Evolutionary conservation across 306 rosid genomes (phyloP).

Genomic region (Glycine tomentella): DNA sequence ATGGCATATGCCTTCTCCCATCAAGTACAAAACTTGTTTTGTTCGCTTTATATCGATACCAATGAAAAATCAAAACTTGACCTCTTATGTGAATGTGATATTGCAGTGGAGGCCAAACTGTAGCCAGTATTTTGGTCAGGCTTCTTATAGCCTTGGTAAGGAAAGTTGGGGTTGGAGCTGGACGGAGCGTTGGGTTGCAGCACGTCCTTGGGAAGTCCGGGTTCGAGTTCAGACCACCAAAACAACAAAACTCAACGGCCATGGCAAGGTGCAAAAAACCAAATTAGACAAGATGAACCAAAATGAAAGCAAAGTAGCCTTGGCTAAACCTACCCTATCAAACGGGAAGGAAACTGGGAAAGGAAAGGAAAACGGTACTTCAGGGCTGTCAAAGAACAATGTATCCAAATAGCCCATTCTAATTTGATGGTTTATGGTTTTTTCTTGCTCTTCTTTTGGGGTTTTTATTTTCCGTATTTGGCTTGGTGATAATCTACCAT

Average conservation of each 20-base stretch:
- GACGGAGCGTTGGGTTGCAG: conserved; percentile 87
- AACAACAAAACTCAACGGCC: conserved; percentile 58
- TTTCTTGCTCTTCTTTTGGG: background rate
- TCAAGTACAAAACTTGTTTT: conserved; percentile 61
- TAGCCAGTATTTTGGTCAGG: conserved; percentile 72
- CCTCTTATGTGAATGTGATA: conserved; percentile 26
- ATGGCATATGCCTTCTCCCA: conserved; percentile 91
- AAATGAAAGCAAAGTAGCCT: conserved; percentile 43
- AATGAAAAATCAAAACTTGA: background rate
- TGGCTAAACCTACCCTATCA: conserved; percentile 47
- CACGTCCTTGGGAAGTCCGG: conserved; percentile 86
- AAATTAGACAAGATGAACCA: conserved; percentile 48
- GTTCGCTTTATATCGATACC: conserved; percentile 5
- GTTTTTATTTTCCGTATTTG: conserved; percentile 39
- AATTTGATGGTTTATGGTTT: conserved; percentile 35
- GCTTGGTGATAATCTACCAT: conserved; percentile 46
- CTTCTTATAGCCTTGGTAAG: conserved; percentile 65
- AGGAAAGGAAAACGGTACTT: conserved; percentile 55
- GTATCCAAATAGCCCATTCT: conserved; percentile 29
- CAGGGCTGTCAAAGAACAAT: conserved; percentile 42
- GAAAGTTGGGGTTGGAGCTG: conserved; percentile 95
- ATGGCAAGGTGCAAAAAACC: conserved; percentile 49
- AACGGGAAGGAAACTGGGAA: conserved; percentile 61
- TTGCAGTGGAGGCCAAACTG: conserved; percentile 89
- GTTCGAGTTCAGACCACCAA: conserved; percentile 53